Conservation (phyloP, 2,329 filamentous ascomycete species). For the Grosmannia clavigera region DNA sequence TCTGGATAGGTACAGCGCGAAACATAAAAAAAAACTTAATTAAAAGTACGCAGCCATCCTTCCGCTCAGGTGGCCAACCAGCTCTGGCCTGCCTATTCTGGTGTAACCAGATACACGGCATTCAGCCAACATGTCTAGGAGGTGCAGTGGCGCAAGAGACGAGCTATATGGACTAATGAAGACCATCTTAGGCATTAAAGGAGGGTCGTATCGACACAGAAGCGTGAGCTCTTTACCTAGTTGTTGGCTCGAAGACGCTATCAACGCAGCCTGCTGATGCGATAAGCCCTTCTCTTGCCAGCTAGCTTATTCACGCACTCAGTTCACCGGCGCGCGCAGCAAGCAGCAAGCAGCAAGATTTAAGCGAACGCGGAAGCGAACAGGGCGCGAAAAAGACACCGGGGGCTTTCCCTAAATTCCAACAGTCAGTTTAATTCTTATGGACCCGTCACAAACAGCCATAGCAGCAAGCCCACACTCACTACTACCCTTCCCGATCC, state of each 20-base stretch:
- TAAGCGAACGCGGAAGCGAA: not conserved
- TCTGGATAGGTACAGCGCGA: not conserved
- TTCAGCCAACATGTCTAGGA: conserved; percentile 9
- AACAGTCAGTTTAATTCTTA: not conserved
- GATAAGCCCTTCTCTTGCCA: not conserved
- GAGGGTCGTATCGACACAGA: not conserved
- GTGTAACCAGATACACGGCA: conserved; percentile 17
- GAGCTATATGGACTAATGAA: not conserved
- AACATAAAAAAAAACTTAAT: not conserved
- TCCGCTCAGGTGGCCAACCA: conserved; percentile 18
- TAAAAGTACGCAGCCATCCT: conserved; percentile 9
- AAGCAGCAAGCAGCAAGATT: not conserved
- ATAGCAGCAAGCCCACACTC: not conserved
- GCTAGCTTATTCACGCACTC: not conserved
- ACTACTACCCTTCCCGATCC: not conserved
- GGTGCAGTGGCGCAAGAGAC: not conserved
- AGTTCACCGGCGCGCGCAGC: not conserved
- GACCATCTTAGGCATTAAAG: not conserved
- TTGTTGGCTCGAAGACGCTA: not conserved
- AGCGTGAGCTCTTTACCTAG: not conserved
- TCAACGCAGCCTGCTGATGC: not conserved
- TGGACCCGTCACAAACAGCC: not conserved
- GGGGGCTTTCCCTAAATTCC: not conserved
- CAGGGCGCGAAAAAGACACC: not conserved
- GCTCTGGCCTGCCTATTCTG: conserved; percentile 10